Evolutionary conservation across 495 filamentous ascomycete species (phyloP), one percentile per base, ranked within the genome.

Genomic region (Hypoxylon perforatum): DNA sequence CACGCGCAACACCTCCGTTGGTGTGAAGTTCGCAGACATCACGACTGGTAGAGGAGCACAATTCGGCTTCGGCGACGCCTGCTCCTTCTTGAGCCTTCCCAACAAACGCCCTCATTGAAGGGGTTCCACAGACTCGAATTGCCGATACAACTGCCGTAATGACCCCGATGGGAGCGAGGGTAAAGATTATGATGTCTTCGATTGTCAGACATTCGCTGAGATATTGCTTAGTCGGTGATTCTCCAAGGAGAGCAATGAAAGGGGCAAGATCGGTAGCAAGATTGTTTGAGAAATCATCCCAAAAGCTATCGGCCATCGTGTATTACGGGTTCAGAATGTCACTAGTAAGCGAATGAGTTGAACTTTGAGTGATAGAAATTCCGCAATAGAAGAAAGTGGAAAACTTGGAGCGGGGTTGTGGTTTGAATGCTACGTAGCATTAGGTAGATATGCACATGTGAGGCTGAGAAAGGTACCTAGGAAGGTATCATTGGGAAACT

Each of bases 241-340:
- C 82, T 7, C 84, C 84, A 38, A 86, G 84, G 0, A 85, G 73
- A 3, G 77, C 62, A 14, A 85, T 0, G 1, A 75, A n/a, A 0
- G 78, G 78, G 9, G 68, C 76, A 22, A 81, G 42, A 52, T 82
- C 80, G 0, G 77, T 73, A 10, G 75, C 71, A 1, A 80, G 76
- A 57, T 86, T 85, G 67, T 87, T 82, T 2, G 79, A 72, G 61
- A 88, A 86, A 52, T 86, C 78, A 60, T 81, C 79, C 80, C 41
- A 45, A 28, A 28, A 28, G 25, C 25, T 28, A 7, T 28, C 25
- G 7, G 25, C 25, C 25, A 28, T 28, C 25, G 25, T 28, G 25
- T 28, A 28, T 7, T 28, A 28, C 7, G 25, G 25, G 3, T 28
- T 28, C 25, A 28, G 7, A 7, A 28, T 28, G n/a, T n/a, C n/a